These are phyloP conservation scores for Carex parvula DNA, from an alignment of 176 grass and related monocot genomes.

Conservation along the genomic window DNA sequence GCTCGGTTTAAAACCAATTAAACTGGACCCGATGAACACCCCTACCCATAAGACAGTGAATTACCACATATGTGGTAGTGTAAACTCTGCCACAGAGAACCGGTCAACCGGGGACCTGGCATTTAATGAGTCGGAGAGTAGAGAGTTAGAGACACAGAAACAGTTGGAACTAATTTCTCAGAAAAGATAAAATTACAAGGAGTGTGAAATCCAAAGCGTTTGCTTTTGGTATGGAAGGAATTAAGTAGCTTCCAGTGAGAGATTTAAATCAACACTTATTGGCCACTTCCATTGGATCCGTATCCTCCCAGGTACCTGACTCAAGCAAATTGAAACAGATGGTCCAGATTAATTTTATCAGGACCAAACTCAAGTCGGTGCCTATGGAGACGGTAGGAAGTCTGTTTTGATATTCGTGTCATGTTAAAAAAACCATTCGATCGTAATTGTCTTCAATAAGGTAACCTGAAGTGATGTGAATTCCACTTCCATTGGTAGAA, in stretches of 20 bases:
- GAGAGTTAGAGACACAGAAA: slow-evolving; percentile 11
- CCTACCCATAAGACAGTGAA: not conserved
- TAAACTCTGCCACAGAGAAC: not conserved
- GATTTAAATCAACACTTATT: not conserved
- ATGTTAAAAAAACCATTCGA: too few relatives aligned
- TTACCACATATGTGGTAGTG: not conserved
- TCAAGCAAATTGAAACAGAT: too few relatives aligned
- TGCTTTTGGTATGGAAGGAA: not conserved
- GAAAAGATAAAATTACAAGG: not conserved
- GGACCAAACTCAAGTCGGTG: too few relatives aligned
- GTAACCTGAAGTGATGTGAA: too few relatives aligned
- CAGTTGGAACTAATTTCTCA: not conserved
- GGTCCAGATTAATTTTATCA: too few relatives aligned
- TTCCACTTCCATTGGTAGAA: not conserved
- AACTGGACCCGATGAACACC: too few relatives aligned
- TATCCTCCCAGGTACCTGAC: too few relatives aligned
- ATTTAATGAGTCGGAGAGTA: slow-evolving; percentile 8
- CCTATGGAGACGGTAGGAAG: too few relatives aligned
- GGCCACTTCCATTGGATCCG: too few relatives aligned
- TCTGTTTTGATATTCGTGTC: too few relatives aligned
- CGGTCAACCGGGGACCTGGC: not conserved
- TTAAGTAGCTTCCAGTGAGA: not conserved
- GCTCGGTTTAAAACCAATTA: too few relatives aligned
- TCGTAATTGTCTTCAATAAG: too few relatives aligned
- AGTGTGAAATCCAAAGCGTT: not conserved